A percentile compares a stretch with the other conserved stretches of the same genome.
These are phyloP conservation scores for Cladophialophora chaetospira DNA, from an alignment of 2,329 filamentous ascomycete species.

Conservation along the genomic window DNA sequence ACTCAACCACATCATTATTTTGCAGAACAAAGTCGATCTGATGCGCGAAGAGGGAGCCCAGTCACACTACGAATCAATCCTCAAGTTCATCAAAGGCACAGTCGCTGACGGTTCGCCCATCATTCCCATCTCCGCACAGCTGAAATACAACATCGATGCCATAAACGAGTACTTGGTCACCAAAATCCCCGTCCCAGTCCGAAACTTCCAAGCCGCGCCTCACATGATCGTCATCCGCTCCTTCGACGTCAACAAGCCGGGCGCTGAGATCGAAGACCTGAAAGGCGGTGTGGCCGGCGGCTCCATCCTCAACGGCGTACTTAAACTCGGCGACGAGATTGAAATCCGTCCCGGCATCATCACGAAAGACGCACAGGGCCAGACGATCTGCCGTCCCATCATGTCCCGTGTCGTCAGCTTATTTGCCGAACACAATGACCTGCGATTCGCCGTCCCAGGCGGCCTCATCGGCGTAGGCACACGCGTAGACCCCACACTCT, in stretches of 20 bases:
- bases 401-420: constrained; percentile 93
- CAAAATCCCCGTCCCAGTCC: constrained; percentile 86
- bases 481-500: constrained; percentile 93
- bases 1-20: constrained; percentile 97
- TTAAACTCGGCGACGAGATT: constrained; percentile 97
- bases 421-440: constrained; percentile 96
- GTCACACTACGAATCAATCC: constrained; percentile 93
- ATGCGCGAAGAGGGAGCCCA: constrained; percentile 95
- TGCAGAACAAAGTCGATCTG: constrained; percentile 99
- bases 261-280: constrained; percentile 96
- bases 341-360: constrained; percentile 99
- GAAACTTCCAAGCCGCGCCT: constrained; percentile 88
- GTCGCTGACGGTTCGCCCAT: constrained; percentile 93
- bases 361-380: constrained; percentile 87
- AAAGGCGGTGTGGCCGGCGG: constrained; percentile 99
- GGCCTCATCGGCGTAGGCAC: constrained; percentile 98
- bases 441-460: constrained; percentile 97
- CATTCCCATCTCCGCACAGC: constrained; percentile 94
- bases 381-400: constrained; percentile 95
- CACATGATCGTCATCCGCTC: constrained; percentile 99
- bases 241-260: constrained; percentile 99
- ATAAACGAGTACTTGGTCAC: constrained; percentile 95
- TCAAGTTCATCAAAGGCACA: constrained; percentile 97
- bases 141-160: constrained; percentile 99
- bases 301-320: constrained; percentile 90